Percentiles rank a stretch among this genome's conserved stretches.
phyloP scores from a whole-genome alignment of 164 flowering plant genomes.

The Magnolia officinalis region DNA sequence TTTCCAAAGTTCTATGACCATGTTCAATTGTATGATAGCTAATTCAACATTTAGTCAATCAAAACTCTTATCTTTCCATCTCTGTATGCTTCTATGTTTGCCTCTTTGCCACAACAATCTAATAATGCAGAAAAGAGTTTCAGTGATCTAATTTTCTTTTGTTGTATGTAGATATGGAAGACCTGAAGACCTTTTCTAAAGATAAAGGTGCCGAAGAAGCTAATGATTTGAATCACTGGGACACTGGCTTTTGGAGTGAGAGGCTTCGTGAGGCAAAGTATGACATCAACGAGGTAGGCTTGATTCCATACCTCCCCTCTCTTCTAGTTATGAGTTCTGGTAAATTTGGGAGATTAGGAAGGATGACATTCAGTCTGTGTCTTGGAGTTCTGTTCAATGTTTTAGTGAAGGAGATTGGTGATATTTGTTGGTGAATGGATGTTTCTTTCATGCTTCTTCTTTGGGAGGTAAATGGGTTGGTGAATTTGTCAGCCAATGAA shows the following conservation, averaged over 20 bases:
- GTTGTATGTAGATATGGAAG: conserved; percentile 65
- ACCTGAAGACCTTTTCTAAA: conserved; percentile 61
- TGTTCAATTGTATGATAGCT: no score
- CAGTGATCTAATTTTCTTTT: neutral
- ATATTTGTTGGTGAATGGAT: no score
- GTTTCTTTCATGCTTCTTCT: no score
- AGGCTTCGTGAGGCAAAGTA: conserved; percentile 95
- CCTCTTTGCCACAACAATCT: neutral
- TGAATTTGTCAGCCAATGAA: no score
- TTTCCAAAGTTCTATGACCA: no score
- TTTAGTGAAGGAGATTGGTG: no score
- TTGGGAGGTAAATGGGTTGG: no score
- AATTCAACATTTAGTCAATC: no score
- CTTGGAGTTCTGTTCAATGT: no score
- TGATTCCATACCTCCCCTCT: neutral
- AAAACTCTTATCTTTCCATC: neutral
- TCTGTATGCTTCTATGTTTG: neutral
- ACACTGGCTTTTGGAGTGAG: conserved; percentile 90
- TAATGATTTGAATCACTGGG: conserved; percentile 81
- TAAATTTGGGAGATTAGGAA: neutral
- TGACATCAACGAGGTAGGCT: conserved; percentile 83
- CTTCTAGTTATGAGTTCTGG: neutral
- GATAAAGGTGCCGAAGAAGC: conserved; percentile 76
- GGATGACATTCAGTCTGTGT: no score
- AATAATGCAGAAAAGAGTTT: neutral